Conservation (phyloP, 306 rosid species). For the Ochetophila trinervis region DNA sequence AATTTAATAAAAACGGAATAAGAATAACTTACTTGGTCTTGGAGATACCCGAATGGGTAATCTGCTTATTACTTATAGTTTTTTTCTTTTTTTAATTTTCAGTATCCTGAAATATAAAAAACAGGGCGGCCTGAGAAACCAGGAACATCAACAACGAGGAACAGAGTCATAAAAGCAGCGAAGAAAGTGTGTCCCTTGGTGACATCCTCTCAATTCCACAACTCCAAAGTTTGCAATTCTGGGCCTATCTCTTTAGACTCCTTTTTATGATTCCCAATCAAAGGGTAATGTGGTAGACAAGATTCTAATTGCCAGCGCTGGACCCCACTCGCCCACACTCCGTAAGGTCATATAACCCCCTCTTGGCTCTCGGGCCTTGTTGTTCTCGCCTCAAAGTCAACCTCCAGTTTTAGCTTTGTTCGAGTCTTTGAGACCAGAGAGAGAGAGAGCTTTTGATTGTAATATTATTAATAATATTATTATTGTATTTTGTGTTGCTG, state of each 20-base stretch:
- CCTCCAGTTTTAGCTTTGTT: not conserved
- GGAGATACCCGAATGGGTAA: slow-evolving; percentile 41
- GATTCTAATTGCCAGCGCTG: slow-evolving; percentile 25
- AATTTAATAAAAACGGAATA: slow-evolving; percentile 1
- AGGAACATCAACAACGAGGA: slow-evolving; percentile 15
- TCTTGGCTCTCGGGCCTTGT: slow-evolving; percentile 19
- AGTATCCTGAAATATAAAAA: slow-evolving; percentile 12
- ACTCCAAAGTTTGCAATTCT: slow-evolving; percentile 1
- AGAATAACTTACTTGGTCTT: slow-evolving; percentile 31
- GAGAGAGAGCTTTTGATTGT: slow-evolving; percentile 13
- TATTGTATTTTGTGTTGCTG: not conserved
- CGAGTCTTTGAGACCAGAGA: not conserved
- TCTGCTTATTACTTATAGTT: not conserved
- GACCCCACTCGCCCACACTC: slow-evolving; percentile 26
- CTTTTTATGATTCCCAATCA: not conserved
- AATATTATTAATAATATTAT: not conserved
- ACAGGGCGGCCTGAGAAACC: slow-evolving; percentile 24
- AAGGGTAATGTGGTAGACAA: not conserved
- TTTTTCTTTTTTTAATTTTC: not conserved
- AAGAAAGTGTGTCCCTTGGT: not conserved
- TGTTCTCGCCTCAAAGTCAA: slow-evolving; percentile 48
- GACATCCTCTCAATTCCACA: slow-evolving; percentile 7
- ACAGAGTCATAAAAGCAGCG: not conserved
- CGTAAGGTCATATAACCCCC: not conserved
- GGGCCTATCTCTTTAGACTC: not conserved